phyloP scores from a whole-genome alignment of 352 stramenopile genomes.

The Blastocystis sp. region DNA sequence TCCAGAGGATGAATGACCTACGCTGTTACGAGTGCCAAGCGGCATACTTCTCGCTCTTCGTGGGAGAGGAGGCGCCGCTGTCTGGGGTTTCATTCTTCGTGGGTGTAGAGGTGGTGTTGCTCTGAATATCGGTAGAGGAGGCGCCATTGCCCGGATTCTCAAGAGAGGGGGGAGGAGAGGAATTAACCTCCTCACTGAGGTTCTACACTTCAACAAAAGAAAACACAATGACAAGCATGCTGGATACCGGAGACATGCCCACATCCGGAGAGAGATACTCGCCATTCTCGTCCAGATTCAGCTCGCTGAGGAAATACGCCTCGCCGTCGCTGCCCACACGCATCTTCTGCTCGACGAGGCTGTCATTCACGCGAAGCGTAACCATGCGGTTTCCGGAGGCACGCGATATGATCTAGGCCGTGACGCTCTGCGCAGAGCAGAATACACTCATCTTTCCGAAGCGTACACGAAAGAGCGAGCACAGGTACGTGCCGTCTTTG shows the following conservation, averaged over 20 bases:
- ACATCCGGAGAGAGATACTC: constrained; percentile 29
- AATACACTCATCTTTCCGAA: constrained; percentile 67
- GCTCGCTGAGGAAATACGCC: constrained; percentile 56
- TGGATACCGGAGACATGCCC: constrained; percentile 43
- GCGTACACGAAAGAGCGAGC: constrained; percentile 60
- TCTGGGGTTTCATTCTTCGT: too few relatives aligned
- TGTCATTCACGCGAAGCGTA: constrained; percentile 21
- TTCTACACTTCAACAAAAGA: background rate
- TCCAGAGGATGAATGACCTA: constrained; percentile 40
- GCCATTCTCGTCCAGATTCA: constrained; percentile 47
- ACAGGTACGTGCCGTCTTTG: constrained; percentile 43
- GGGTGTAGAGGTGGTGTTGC: too few relatives aligned
- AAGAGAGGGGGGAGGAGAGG: background rate
- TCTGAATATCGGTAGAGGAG: too few relatives aligned
- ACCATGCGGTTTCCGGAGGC: constrained; percentile 60
- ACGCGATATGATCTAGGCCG: constrained; percentile 37
- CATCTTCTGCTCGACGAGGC: constrained; percentile 56
- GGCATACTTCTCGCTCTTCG: background rate
- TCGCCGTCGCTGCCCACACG: constrained; percentile 53
- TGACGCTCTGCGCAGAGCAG: background rate
- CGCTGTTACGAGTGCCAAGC: background rate
- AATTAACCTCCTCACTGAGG: constrained; percentile 4
- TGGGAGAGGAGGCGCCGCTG: background rate
- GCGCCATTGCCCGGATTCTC: background rate
- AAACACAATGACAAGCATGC: constrained; percentile 40